Evolutionary conservation across 2,329 filamentous ascomycete genomes (phyloP), one percentile per base, ranked within the genome.

Genomic region (Exutisphaerella laricina): DNA sequence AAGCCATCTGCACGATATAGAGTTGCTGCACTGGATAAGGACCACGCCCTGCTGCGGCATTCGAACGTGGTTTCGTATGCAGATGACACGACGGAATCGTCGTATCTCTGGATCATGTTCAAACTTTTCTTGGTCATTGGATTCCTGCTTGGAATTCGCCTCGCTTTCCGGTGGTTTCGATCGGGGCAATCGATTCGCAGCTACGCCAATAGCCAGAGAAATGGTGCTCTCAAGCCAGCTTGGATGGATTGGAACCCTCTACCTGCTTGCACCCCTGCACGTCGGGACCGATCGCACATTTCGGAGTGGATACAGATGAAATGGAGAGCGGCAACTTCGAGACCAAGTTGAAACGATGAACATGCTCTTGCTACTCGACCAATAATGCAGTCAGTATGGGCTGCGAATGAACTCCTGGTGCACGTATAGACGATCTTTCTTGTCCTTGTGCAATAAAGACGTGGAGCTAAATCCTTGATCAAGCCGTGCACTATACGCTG

Each of bases 21-120:
- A 25, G 52, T 57, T 4, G 51, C 50, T 9, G 56, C 56, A 1
- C 29, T 57, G 17, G 53, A 59, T 33, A 41, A 31, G 3, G 44
- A 47, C 10, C 53, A 53, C 35, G 47, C 49, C 1, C 41, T 57
- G 8, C 34, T 58, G 7, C 43, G 46, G 16, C 48, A 49, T 23
- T 51, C 51, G 6, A 44, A 51, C 9, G 29, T 41, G 4, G 26
- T 40, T 16, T 38, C 30, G 8, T 28, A 41, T 13, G 39, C 33
- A 6, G 32, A 40, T 14, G 37, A 32, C 5, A 37, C 13, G 8
- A 13, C 28, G 4, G 37, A 49, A 17, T 44, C 51, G 6, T 54
- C 51, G 7, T 44, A 39, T 28, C 17, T 48, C 26, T 46, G 48
- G 44, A 34, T 51, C 2, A n/a, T 51, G 4, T 45, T 51, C 46